Base-by-base conservation (phyloP, 495 filamentous ascomycete species). In the Xylona heveae region DNA sequence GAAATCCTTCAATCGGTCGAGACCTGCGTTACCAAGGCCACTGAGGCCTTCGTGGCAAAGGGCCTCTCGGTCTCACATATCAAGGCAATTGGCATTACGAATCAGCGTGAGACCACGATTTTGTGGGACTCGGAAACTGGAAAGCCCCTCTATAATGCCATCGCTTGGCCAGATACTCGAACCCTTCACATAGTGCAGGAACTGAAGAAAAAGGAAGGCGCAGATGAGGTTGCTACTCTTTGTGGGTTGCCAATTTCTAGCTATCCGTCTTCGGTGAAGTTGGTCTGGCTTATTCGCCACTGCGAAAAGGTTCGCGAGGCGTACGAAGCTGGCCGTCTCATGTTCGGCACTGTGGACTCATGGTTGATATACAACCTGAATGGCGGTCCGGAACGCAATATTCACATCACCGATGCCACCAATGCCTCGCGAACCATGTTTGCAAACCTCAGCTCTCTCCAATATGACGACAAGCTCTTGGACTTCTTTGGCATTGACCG, bases 361-460 rank as follows among this genome's bases (percentile, higher is more conserved):
- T 95, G 85, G 85, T 56, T 95, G 31, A 65, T 92, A 10, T 93
- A 83, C 52, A 74, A 77, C 44, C 63, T 95, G 24, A 93, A 91
- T 45, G 84, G 83, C 34, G 79, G 78, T n/a, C 65, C 59, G 15
- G 54, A 68, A 30, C 69, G 68, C 24, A 61, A 65, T 30, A 48
- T 78, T 28, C 69, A 78, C 39, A 78, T 95, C 29, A 88, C 85
- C 3, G 85, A 95, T 49, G 71, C 74, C 10, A 90, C 81, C 29
- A 95, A 95, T 49, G 84, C 85, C 19, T 88, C 79, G 10, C 57
- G 85, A 38, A 95, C 85, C 32, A 93, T 92, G 85, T 92, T 93
- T 51, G 83, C 91, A 71, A 88, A 93, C 52, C 61, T 95, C 22
- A 65, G 74, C 38, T 88, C 75, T 4, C 58, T 90, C 19, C 55